Base-by-base conservation (phyloP, 1,284 basidiomycete genomes). In the Omphalotus olearius region DNA sequence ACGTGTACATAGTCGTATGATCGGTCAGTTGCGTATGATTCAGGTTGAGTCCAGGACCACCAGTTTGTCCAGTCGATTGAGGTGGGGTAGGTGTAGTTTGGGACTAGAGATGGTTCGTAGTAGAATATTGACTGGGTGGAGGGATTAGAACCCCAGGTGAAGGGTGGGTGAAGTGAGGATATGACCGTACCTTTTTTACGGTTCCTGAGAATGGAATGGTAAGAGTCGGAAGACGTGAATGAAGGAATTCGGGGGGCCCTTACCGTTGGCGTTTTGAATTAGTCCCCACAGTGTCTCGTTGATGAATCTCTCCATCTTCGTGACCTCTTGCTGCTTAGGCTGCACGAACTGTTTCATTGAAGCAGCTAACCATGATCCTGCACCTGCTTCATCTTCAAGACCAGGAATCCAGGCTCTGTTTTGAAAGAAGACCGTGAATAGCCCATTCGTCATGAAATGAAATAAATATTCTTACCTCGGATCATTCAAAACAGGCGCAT, bases 1-100 rank as follows among this genome's bases (percentile, higher is more conserved):
- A 82, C 79, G 55, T 82, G 80, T 18, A 80, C 74, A 58, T 81
- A 82, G 61, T 82, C 79, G 54, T 81, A 82, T 1, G 74, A 79
- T n/a, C 80, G 74, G 48, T 76, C 74, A 1, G 69, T 73, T 1
- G 74, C 73, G 55, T 67, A 80, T 0, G 78, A 72, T 0, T 64
- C 70, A 0, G 73, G 75, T 59, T 74, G 66, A 55, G 78, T 72
- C 79, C 79, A 82, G 0, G 77, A 79, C 76, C 77, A 81, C 79
- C 78, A 80, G 53, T 76, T 73, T 3, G 72, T 70, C 76, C 76
- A 82, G 59, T 73, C 60, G 45, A 80, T 75, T 18, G 59, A 67
- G 1, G 69, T 66, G 2, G 79, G 79, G 58, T 82, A 82, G 14
- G 57, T 57, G 59, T 82, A 82, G 39, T 62, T 64, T 0, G 79